Percentiles rank a stretch among this genome's conserved stretches.
phyloP scores from a whole-genome alignment of 1,284 basidiomycete species.

The Rhizopogon parksii region DNA sequence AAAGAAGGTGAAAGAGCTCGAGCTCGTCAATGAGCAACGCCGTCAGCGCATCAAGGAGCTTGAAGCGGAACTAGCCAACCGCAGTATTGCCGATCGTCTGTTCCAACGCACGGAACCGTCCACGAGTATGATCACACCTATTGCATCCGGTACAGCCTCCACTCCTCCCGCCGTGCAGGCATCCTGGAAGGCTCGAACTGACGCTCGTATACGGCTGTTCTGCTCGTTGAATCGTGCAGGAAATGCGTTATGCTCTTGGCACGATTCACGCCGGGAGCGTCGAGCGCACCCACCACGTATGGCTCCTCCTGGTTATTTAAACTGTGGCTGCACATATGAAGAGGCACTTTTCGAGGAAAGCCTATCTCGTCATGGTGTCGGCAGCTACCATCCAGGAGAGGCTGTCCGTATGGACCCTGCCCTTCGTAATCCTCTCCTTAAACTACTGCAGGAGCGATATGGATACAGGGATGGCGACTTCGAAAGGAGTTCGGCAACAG shows the following conservation, averaged over 20 bases:
- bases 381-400: slow-evolving; percentile 76
- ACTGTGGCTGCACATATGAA: slow-evolving; percentile 76
- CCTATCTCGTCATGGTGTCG: slow-evolving; percentile 66
- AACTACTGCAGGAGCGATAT: slow-evolving; percentile 61
- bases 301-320: slow-evolving; percentile 67
- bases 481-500: slow-evolving; percentile 55
- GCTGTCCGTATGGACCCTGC: slow-evolving; percentile 81
- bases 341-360: slow-evolving; percentile 81
- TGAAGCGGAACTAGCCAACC: slow-evolving; percentile 36
- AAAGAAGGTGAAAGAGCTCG: slow-evolving; percentile 37
- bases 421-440: slow-evolving; percentile 68
- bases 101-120: slow-evolving; percentile 15
- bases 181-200: slow-evolving; percentile 64
- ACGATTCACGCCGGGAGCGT: slow-evolving; percentile 76
- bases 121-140: slow-evolving; percentile 10
- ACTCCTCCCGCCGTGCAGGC: slow-evolving; percentile 36
- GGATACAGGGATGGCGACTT: slow-evolving; percentile 80
- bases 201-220: slow-evolving; percentile 59
- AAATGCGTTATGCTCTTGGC: slow-evolving; percentile 81
- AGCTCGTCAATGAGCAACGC: slow-evolving; percentile 39
- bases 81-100: slow-evolving; percentile 14
- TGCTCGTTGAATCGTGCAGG: slow-evolving; percentile 79
- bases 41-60: slow-evolving; percentile 41
- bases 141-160: slow-evolving; percentile 29
- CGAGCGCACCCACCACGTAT: slow-evolving; percentile 70